These are phyloP conservation scores for Suillus clintonianus DNA, from an alignment of 768 basidiomycete genomes.

Conservation along the genomic window DNA sequence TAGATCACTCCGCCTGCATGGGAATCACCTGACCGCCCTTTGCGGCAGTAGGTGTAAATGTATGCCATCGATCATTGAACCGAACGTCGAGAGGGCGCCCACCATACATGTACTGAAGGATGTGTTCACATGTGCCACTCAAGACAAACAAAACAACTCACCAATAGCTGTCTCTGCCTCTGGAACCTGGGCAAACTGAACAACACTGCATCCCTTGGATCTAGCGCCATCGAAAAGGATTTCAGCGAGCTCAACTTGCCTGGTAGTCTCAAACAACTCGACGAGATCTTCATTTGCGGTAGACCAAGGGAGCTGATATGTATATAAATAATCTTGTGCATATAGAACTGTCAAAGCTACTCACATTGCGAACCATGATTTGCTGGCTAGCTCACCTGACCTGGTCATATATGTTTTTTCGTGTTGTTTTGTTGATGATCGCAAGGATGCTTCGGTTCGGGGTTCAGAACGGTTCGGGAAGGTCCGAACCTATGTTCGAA, in stretches of 20 bases:
- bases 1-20: constrained; percentile 55
- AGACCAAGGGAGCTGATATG: constrained; percentile 88
- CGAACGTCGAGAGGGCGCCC: constrained; percentile 88
- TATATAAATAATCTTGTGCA: background rate
- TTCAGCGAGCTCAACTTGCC: constrained; percentile 92
- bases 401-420: too few relatives aligned
- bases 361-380: constrained; percentile 97
- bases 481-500: too few relatives aligned
- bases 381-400: constrained; percentile 96
- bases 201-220: constrained; percentile 93
- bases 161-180: constrained; percentile 96
- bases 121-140: background rate
- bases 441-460: too few relatives aligned
- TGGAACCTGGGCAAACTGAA: constrained; percentile 83
- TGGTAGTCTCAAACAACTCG: constrained; percentile 97
- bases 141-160: constrained; percentile 33
- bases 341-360: constrained; percentile 35
- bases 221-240: constrained; percentile 91
- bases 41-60: constrained; percentile 85
- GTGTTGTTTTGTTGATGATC: too few relatives aligned
- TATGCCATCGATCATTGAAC: constrained; percentile 96
- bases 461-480: too few relatives aligned
- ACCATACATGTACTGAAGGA: constrained; percentile 83
- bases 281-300: constrained; percentile 98
- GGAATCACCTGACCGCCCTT: constrained; percentile 79